Conservation (phyloP, 2,329 filamentous ascomycete genomes). For the Paramyrothecium roridum region DNA sequence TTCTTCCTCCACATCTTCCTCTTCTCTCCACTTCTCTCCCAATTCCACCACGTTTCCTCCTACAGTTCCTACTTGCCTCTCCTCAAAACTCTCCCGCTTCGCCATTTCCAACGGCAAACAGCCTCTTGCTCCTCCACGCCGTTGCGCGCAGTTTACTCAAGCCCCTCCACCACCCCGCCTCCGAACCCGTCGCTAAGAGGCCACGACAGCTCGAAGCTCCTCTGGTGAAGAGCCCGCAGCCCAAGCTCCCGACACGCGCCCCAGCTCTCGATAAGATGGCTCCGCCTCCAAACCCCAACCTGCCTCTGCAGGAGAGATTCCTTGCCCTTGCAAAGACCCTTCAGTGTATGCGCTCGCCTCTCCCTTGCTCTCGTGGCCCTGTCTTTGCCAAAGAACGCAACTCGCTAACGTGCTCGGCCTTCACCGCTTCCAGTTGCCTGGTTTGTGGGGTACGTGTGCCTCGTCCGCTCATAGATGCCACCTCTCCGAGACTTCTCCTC, state of each 20-base stretch:
- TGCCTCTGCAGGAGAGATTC: slow-evolving; percentile 73
- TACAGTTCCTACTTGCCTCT: neutral
- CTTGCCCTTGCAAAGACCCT: slow-evolving; percentile 80
- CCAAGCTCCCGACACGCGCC: neutral
- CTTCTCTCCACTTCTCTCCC: neutral
- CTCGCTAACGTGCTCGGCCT: slow-evolving; percentile 16
- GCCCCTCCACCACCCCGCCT: neutral
- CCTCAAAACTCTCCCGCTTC: neutral
- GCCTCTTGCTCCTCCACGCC: neutral
- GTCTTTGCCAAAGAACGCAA: slow-evolving; percentile 5
- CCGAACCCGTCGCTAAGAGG: neutral
- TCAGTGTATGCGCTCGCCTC: slow-evolving; percentile 67
- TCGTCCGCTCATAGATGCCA: slow-evolving; percentile 5
- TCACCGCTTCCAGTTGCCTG: slow-evolving; percentile 57
- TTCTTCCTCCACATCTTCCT: neutral
- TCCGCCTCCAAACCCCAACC: slow-evolving; percentile 66
- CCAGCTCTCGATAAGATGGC: slow-evolving; percentile 46
- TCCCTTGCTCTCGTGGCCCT: slow-evolving; percentile 5
- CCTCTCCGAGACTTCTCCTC: neutral
- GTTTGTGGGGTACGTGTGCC: slow-evolving; percentile 70
- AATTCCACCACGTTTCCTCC: neutral
- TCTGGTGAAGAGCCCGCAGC: no score
- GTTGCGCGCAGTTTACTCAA: no score
- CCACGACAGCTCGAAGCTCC: neutral
- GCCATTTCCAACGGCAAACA: neutral